Base-by-base conservation (phyloP, 2,329 filamentous ascomycete species). In the Plenodomus lindquistii region DNA sequence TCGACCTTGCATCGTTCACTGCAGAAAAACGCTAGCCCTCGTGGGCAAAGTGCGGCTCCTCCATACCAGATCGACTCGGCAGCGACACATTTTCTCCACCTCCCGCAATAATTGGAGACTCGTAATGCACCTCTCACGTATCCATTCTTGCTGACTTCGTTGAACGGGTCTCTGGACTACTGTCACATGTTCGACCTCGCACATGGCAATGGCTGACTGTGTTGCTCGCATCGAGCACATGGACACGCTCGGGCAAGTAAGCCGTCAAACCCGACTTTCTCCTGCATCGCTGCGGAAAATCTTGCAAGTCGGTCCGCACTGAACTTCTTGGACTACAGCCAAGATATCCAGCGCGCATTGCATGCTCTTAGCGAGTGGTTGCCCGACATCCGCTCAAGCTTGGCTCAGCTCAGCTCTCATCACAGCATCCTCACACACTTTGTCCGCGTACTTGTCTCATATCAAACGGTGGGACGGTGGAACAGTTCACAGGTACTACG, bases 231-330 rank as follows among this genome's bases (percentile, higher is more conserved):
- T 35, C 39, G 22, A 40, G 37, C 29, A 31, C 6, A 24, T 24
- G 22, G 10, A 10, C 6, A 6, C 15, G 27, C 15, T 11, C 34
- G n/a, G 41, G 11, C 31, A 24, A 20, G 15, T 4, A 37, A 36
- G 15, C 27, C 40, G 40, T 36, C n/a, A 6, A 24, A 24, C 22
- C 11, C 11, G 22, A 11, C 11, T 11, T 24, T 11, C 27, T 13
- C 27, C 38, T n/a, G n/a, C 46, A 22, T 44, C 42, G 44, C 41
- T 37, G 46, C 46, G 45, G 27, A 18, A 43, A 27, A 19, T 40
- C 54, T 55, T 55, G 55, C 52, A 41, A 62, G 50, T 59, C 59
- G 55, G 57, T 50, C 59, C 59, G 60, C 40, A 27, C 41, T 18
- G 48, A 39, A 42, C 35, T 43, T 40, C 48, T 44, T 50, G 48